A percentile compares a stretch with the other conserved stretches of the same genome.
phyloP scores from a whole-genome alignment of 352 stramenopile genomes.

The Phytopythium chamaehyphon region DNA sequence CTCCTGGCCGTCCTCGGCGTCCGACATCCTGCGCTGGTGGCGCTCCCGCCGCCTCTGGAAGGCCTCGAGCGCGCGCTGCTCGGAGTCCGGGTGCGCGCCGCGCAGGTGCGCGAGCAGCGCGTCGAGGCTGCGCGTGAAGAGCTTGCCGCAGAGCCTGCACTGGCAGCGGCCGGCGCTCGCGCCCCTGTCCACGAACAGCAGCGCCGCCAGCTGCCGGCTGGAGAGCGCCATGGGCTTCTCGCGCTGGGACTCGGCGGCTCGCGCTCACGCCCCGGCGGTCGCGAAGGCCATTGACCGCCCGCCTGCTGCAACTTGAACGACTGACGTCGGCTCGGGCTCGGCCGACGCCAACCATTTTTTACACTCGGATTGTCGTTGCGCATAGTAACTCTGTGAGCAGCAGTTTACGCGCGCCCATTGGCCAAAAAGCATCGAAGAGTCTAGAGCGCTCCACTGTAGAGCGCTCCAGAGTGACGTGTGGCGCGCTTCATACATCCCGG shows the following conservation, averaged over 20 bases:
- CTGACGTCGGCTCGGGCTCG: no score
- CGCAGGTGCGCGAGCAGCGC: slow-evolving; percentile 11
- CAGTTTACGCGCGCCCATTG: no score
- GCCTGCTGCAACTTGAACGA: no score
- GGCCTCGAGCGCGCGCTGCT: slow-evolving; percentile 6
- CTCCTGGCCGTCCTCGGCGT: background rate
- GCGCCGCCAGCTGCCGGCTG: slow-evolving; percentile 9
- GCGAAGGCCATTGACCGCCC: no score
- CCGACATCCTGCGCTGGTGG: background rate
- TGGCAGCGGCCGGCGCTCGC: slow-evolving; percentile 5
- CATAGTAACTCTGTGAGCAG: no score
- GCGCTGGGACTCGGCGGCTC: no score
- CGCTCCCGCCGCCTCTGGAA: background rate
- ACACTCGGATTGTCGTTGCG: no score
- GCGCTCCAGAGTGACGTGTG: no score
- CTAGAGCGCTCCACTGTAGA: no score
- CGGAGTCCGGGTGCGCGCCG: slow-evolving; percentile 7
- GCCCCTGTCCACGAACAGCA: slow-evolving; percentile 16
- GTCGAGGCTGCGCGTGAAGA: slow-evolving; percentile 15
- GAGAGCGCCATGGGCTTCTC: slow-evolving; percentile 10
- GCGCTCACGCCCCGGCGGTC: background rate
- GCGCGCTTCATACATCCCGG: no score
- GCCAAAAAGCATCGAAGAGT: no score
- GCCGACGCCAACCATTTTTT: no score
- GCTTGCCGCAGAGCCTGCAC: slow-evolving; percentile 13